A percentile compares a stretch with the other conserved stretches of the same genome.
Evolutionary conservation across 306 rosid genomes (phyloP).

Genomic region (Castanea crenata): DNA sequence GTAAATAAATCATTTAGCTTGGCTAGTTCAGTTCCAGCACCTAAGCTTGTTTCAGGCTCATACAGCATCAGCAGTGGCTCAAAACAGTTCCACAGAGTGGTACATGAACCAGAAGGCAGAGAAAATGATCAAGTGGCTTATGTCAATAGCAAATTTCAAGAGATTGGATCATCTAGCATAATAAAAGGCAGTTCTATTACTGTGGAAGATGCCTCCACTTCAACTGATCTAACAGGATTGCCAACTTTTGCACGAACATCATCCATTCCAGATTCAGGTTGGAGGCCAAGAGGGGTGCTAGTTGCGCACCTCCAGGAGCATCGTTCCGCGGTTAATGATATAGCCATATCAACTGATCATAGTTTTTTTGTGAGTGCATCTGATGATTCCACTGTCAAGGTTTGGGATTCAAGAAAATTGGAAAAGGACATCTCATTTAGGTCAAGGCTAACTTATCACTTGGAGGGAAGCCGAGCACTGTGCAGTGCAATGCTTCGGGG

Average conservation of each 20-base stretch:
- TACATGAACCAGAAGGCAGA: conserved; percentile 94
- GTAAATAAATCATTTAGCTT: conserved; percentile 78
- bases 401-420: conserved; percentile 92
- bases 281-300: conserved; percentile 96
- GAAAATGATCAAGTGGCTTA: conserved; percentile 70
- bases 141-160: conserved; percentile 63
- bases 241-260: conserved; percentile 62
- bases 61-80: conserved; percentile 73
- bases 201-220: conserved; percentile 55
- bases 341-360: conserved; percentile 88
- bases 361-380: conserved; percentile 92
- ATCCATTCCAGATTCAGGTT: conserved; percentile 80
- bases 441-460: conserved; percentile 91
- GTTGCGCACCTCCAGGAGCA: conserved; percentile 99
- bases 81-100: conserved; percentile 93
- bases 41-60: conserved; percentile 90
- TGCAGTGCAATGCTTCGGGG: conserved; percentile 84
- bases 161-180: conserved; percentile 54
- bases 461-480: conserved; percentile 89
- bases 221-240: conserved; percentile 62
- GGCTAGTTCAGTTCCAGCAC: conserved; percentile 89
- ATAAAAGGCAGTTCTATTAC: conserved; percentile 52
- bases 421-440: conserved; percentile 97
- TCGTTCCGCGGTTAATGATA: conserved; percentile 82
- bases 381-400: conserved; percentile 93